Conservation (phyloP, 2,329 filamentous ascomycete species). For the Sphaerulina populicola region DNA sequence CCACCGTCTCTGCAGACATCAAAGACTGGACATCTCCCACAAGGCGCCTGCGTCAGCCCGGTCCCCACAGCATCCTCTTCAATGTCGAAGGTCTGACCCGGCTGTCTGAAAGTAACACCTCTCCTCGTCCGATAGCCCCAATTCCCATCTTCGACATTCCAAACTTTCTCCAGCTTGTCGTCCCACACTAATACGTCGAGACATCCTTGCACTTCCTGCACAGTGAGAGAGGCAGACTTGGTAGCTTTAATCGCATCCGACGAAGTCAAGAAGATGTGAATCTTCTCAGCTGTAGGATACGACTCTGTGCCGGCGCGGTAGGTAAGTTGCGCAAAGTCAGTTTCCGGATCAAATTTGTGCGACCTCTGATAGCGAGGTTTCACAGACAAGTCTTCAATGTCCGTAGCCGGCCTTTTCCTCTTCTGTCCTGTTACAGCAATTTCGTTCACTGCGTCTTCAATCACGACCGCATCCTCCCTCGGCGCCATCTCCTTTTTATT, state of each 20-base stretch:
- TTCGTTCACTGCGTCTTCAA: conserved; percentile 5
- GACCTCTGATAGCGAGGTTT: conserved; percentile 20
- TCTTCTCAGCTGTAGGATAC: conserved; percentile 72
- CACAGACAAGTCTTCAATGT: background rate
- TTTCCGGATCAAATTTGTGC: conserved; percentile 16
- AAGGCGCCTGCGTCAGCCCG: conserved; percentile 79
- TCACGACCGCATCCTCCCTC: conserved; percentile 4
- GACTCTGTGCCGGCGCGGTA: conserved; percentile 39
- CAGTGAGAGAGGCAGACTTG: conserved; percentile 40
- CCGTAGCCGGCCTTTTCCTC: conserved; percentile 17
- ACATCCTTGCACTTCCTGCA: conserved; percentile 73
- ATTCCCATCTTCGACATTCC: conserved; percentile 30
- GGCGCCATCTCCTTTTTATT: conserved; percentile 2
- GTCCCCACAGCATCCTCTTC: conserved; percentile 50
- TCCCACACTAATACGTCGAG: conserved; percentile 86
- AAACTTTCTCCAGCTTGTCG: conserved; percentile 62
- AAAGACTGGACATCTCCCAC: conserved; percentile 86
- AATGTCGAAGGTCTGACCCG: conserved; percentile 23
- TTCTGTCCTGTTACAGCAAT: conserved; percentile 20
- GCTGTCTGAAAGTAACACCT: conserved; percentile 27
- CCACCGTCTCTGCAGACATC: conserved; percentile 85
- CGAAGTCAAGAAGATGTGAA: conserved; percentile 65
- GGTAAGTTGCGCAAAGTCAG: conserved; percentile 25
- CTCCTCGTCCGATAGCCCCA: conserved; percentile 44
- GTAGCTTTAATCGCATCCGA: conserved; percentile 65